These are phyloP conservation scores for Trichosporon sp. DNA, from an alignment of 1,284 basidiomycete genomes.

Conservation along the genomic window DNA sequence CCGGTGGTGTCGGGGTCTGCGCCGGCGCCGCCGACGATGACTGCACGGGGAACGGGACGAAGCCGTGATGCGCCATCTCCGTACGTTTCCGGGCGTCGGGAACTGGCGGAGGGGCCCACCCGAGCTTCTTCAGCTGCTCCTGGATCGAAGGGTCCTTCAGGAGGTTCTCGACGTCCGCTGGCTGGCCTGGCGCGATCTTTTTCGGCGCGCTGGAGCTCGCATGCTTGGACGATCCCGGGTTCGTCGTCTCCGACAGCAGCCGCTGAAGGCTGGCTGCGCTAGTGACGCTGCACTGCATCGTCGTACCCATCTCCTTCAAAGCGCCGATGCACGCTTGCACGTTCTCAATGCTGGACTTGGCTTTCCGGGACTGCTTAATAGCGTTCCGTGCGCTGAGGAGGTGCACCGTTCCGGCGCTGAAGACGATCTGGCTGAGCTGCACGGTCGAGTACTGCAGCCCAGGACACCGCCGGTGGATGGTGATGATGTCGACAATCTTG, in stretches of 20 bases:
- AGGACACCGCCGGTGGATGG: constrained; percentile 25
- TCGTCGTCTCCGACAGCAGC: constrained; percentile 16
- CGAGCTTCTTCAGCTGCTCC: constrained; percentile 19
- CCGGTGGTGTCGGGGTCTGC: not conserved
- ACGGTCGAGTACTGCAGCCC: constrained; percentile 36
- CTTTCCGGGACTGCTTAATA: constrained; percentile 16
- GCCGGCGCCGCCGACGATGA: not conserved
- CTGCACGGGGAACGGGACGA: constrained; percentile 1
- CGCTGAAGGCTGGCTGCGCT: constrained; percentile 12
- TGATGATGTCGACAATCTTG: constrained; percentile 25
- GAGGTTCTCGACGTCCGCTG: constrained; percentile 13
- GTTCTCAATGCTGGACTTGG: constrained; percentile 15
- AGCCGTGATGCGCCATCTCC: not conserved
- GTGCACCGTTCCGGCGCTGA: constrained; percentile 33
- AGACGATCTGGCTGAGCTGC: constrained; percentile 31
- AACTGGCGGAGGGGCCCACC: constrained; percentile 20
- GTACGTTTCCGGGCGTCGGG: not conserved
- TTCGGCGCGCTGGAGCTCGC: not conserved
- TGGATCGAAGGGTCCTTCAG: constrained; percentile 18
- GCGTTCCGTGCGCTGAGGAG: constrained; percentile 28
- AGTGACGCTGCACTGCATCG: constrained; percentile 15
- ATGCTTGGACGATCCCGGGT: not conserved
- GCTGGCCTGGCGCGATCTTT: not conserved
- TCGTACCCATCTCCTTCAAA: constrained; percentile 22
- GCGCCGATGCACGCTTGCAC: constrained; percentile 23